phyloP scores from a whole-genome alignment of 1,139 yeast species.

The Geotrichum restrictum region DNA sequence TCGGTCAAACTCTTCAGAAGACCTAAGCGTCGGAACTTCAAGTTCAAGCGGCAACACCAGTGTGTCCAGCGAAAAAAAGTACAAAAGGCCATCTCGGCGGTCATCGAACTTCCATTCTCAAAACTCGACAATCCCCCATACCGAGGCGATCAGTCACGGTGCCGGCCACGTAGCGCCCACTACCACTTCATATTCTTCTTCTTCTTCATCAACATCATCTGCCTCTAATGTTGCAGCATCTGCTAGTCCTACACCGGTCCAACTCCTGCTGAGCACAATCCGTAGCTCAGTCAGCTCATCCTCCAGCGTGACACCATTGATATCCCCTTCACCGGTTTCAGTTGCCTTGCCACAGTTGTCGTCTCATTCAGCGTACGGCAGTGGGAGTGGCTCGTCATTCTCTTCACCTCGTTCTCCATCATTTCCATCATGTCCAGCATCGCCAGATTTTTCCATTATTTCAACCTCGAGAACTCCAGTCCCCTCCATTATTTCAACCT shows the following conservation, averaged over 20 bases:
- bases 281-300: conserved; percentile 23
- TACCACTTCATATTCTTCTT: neutral
- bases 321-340: conserved; percentile 19
- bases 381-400: neutral
- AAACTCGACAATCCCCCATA: neutral
- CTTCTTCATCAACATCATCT: neutral
- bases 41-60: neutral
- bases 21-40: conserved; percentile 10
- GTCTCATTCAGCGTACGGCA: too few species aligned
- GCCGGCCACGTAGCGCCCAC: neutral
- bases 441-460: too few species aligned
- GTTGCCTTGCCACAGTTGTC: too few species aligned
- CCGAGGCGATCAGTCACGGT: conserved; percentile 2
- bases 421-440: conserved; percentile 11
- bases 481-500: too few species aligned
- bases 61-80: conserved; percentile 1
- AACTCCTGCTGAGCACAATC: conserved; percentile 28
- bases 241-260: conserved; percentile 24
- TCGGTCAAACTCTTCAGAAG: conserved; percentile 13
- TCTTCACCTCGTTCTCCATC: conserved; percentile 1
- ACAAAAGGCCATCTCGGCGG: conserved; percentile 11
- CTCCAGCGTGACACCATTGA: conserved; percentile 18
- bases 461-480: too few species aligned
- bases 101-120: neutral
- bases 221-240: conserved; percentile 1